Evolutionary conservation across 2,329 filamentous ascomycete species (phyloP).

Genomic region (Ramularia collo-cygni): DNA sequence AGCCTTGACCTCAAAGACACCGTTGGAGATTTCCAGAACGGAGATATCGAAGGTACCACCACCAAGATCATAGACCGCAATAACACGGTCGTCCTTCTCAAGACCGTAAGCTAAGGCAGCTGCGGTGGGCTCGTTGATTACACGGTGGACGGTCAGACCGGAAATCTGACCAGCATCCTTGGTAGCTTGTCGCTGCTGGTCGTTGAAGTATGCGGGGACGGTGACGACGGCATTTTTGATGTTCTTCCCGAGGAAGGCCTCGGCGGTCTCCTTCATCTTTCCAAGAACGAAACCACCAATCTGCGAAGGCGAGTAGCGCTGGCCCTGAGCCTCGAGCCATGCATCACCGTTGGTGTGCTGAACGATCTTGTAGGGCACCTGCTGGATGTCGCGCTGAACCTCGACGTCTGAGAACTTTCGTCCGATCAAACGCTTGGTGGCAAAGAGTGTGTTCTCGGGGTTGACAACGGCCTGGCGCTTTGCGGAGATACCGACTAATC

Average conservation of each 20-base stretch:
- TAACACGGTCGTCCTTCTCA: slow-evolving; percentile 84
- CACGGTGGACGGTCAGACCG: slow-evolving; percentile 92
- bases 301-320: slow-evolving; percentile 74
- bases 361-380: slow-evolving; percentile 94
- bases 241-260: slow-evolving; percentile 81
- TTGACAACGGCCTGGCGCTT: slow-evolving; percentile 74
- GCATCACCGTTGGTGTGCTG: slow-evolving; percentile 87
- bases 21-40: slow-evolving; percentile 91
- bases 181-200: slow-evolving; percentile 94
- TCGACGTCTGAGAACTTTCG: slow-evolving; percentile 57
- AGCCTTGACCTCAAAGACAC: slow-evolving; percentile 98
- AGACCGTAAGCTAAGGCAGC: slow-evolving; percentile 93
- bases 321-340: slow-evolving; percentile 63
- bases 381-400: slow-evolving; percentile 89
- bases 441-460: slow-evolving; percentile 43
- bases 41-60: slow-evolving; percentile 99
- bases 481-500: slow-evolving; percentile 91
- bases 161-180: slow-evolving; percentile 97
- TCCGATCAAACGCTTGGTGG: slow-evolving; percentile 46
- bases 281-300: slow-evolving; percentile 73
- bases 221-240: slow-evolving; percentile 96
- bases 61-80: slow-evolving; percentile 97
- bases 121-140: slow-evolving; percentile 96
- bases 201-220: slow-evolving; percentile 97
- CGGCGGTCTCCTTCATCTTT: slow-evolving; percentile 96